A percentile compares a stretch with the other conserved stretches of the same genome.
Conservation (phyloP, 2,329 filamentous ascomycete species). For the Claviceps lovelessii region DNA sequence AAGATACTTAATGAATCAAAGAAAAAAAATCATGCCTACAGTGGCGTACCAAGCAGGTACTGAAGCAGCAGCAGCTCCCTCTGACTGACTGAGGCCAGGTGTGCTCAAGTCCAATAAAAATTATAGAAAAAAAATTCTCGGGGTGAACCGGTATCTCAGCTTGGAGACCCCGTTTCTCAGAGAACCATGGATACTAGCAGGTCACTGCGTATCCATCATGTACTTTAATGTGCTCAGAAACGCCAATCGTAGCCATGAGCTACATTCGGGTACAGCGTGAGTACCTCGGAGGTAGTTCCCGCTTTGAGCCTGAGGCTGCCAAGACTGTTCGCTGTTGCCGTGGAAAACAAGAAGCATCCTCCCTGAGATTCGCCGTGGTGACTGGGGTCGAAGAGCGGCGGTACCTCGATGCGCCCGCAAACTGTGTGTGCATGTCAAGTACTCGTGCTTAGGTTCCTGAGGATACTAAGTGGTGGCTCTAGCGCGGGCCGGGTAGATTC, state of each 20-base stretch:
- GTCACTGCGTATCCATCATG: background rate
- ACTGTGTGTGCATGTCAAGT: background rate
- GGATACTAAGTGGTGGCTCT: slow-evolving; percentile 10
- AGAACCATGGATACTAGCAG: background rate
- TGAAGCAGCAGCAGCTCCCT: no score
- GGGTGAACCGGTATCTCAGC: slow-evolving; percentile 21
- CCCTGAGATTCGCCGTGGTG: background rate
- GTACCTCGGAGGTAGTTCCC: background rate
- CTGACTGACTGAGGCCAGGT: background rate
- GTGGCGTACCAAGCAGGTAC: background rate
- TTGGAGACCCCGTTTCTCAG: background rate
- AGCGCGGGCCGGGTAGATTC: slow-evolving; percentile 36
- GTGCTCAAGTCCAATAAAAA: slow-evolving; percentile 7
- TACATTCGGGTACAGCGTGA: slow-evolving; percentile 1
- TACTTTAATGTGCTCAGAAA: background rate
- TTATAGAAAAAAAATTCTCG: slow-evolving; percentile 11
- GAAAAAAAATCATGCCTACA: background rate
- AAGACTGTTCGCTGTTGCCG: slow-evolving; percentile 17
- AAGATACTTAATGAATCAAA: background rate
- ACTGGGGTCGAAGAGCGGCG: background rate
- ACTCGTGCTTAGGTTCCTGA: slow-evolving; percentile 3
- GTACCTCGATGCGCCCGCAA: slow-evolving; percentile 3
- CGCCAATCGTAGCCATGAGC: background rate
- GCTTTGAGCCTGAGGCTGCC: slow-evolving; percentile 21
- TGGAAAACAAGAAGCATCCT: slow-evolving; percentile 11